Evolutionary conservation across 2,329 filamentous ascomycete species (phyloP).

Genomic region (Cytospora piceicola): DNA sequence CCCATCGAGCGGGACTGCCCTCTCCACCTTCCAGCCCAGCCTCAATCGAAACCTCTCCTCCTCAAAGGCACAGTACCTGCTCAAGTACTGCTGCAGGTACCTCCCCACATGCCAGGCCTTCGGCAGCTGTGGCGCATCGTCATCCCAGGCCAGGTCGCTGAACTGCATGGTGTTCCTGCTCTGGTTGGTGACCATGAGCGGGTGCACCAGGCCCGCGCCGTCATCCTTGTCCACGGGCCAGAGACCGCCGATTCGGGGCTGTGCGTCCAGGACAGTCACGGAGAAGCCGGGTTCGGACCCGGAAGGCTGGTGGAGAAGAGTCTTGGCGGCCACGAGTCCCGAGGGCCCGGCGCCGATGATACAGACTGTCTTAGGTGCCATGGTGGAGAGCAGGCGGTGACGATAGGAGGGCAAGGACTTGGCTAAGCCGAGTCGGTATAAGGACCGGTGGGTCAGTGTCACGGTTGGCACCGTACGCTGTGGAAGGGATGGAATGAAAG

Average conservation of each 20-base stretch:
- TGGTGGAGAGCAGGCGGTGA: slow-evolving; percentile 30
- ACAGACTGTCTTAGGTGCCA: slow-evolving; percentile 54
- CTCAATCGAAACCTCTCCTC: slow-evolving; percentile 47
- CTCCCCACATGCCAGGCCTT: slow-evolving; percentile 75
- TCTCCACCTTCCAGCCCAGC: slow-evolving; percentile 53
- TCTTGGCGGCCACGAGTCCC: slow-evolving; percentile 73
- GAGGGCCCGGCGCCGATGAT: slow-evolving; percentile 68
- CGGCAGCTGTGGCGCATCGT: slow-evolving; percentile 66
- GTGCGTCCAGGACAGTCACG: slow-evolving; percentile 72
- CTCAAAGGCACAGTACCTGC: slow-evolving; percentile 56
- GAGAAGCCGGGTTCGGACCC: slow-evolving; percentile 54
- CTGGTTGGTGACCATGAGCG: slow-evolving; percentile 73
- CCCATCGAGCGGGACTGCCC: slow-evolving; percentile 39
- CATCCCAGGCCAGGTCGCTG: slow-evolving; percentile 73
- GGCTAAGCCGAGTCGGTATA: not conserved
- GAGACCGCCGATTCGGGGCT: slow-evolving; percentile 71
- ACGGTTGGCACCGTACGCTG: not conserved
- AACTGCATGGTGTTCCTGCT: slow-evolving; percentile 76
- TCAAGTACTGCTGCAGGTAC: slow-evolving; percentile 69
- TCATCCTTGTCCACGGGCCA: slow-evolving; percentile 66
- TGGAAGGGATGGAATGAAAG: not conserved
- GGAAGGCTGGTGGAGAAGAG: slow-evolving; percentile 62
- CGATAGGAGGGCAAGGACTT: not conserved
- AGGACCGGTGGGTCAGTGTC: not conserved
- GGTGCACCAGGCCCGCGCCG: slow-evolving; percentile 59